Evolutionary conservation across 1,284 basidiomycete genomes (phyloP).

Genomic region (Austroboletus novae-zelandiae): DNA sequence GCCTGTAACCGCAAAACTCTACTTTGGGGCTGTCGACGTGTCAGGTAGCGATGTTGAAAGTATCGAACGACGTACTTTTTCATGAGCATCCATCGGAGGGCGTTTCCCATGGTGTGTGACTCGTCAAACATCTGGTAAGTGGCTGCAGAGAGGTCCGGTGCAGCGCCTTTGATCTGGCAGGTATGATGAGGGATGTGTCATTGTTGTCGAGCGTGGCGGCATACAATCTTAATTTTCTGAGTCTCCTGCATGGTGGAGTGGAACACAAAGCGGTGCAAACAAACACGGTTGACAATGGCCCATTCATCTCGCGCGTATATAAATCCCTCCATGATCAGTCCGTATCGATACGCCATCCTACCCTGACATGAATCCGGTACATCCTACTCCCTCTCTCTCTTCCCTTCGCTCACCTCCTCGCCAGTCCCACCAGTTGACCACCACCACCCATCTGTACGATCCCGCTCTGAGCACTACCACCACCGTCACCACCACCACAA

Average conservation of each 20-base stretch:
- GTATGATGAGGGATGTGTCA: conserved; percentile 2
- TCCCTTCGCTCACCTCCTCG: conserved; percentile 1
- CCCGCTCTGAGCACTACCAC: conserved; percentile 1
- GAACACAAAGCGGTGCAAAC: background rate
- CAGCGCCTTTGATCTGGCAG: conserved; percentile 68
- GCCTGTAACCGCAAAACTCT: conserved; percentile 98
- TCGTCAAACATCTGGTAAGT: conserved; percentile 94
- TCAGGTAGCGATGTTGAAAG: background rate
- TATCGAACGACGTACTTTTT: conserved; percentile 74
- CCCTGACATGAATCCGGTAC: too few species aligned
- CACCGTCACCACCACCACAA: background rate
- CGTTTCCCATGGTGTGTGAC: conserved; percentile 94
- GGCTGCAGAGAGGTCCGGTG: conserved; percentile 82
- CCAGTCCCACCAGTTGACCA: conserved; percentile 11
- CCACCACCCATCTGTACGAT: conserved; percentile 9
- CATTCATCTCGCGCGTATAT: conserved; percentile 17
- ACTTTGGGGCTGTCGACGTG: conserved; percentile 78
- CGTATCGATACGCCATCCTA: too few species aligned
- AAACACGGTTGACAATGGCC: background rate
- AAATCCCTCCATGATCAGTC: conserved; percentile 21
- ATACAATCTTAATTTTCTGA: conserved; percentile 57
- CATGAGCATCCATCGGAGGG: conserved; percentile 97
- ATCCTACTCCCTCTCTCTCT: too few species aligned
- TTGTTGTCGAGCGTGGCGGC: conserved; percentile 18
- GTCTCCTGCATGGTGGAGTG: conserved; percentile 44